Evolutionary conservation across 169 alveolate genomes (phyloP), one percentile per base, ranked within the genome.

Genomic region (Ichthyophthirius multifiliis): DNA sequence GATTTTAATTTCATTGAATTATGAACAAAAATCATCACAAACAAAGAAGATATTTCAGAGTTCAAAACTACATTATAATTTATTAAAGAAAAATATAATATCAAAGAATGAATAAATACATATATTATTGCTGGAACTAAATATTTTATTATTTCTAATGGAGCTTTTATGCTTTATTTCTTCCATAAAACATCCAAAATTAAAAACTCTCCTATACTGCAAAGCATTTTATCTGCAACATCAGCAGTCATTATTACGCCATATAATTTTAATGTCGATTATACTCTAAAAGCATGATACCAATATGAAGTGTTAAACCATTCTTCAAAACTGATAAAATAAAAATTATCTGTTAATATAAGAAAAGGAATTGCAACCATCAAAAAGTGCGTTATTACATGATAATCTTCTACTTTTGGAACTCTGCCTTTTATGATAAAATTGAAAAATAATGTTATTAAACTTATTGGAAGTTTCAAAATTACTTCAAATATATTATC

Each of bases 181-280:
- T 20, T 16, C 77, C 77, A 67, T 6, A 35, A 31, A 3, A 67
- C 13, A n/a, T 67, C 77, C 34, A 34, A 20, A n/a, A 67, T 39
- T 4, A 67, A 23, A 41, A 35, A 67, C 43, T 67, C 77, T 12
- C 77, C 77, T 18, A 67, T 37, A 13, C 35, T 67, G 7, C 46
- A 67, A 5, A 37, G 27, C 35, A 67, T 67, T 37, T 41, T 67
- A 35, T 67, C 77, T 12, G 41, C 43, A 37, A 67, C 27, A 34
- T 67, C 77, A 18, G 46, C 39, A 31, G 55, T 67, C 77, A 67
- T 67, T 15, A 67, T 12, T 3, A 67, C 77, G 9, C 77, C 77
- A 9, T 67, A 67, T 2, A 67, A 37, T 31, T 67, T 67, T 15
- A 67, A 37, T 5, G 77, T 67, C 16, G 55, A 34, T 39, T 67